Conservation (phyloP, 306 rosid genomes). For the Astragalus glycyphyllos region DNA sequence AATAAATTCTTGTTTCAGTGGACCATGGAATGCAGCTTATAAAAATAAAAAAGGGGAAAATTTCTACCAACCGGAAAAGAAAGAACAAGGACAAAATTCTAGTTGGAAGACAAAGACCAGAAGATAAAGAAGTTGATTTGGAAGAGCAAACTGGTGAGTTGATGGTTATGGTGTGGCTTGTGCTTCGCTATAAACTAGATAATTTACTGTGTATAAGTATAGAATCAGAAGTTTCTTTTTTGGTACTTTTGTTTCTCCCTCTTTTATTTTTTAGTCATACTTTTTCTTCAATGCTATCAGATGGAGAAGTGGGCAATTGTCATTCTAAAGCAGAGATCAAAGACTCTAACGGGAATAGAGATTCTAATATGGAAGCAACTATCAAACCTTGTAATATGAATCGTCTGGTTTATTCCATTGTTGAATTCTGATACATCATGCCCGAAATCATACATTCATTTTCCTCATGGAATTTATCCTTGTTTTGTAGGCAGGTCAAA, state of each 20-base stretch:
- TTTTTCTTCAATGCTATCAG: conserved; percentile 19
- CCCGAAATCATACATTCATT: conserved; percentile 21
- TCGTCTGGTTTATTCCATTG: neutral
- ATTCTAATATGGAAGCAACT: conserved; percentile 37
- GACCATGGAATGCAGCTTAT: conserved; percentile 37
- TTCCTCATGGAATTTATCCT: neutral
- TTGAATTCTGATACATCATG: conserved; percentile 14
- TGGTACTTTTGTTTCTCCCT: neutral
- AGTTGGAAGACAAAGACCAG: conserved; percentile 24
- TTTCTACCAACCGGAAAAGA: conserved; percentile 40
- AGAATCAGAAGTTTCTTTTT: neutral
- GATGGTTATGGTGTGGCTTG: neutral
- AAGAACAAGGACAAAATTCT: conserved; percentile 45
- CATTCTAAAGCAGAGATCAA: conserved; percentile 28
- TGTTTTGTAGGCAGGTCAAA: conserved; percentile 61
- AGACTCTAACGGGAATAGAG: conserved; percentile 21
- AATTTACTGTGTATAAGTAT: too few species aligned
- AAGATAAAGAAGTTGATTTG: conserved; percentile 42
- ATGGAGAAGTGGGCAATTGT: conserved; percentile 21
- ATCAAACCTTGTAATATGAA: conserved; percentile 27
- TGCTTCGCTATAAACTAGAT: too few species aligned
- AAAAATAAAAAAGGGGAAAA: conserved; percentile 39
- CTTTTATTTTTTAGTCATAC: neutral
- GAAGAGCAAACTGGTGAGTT: conserved; percentile 51
- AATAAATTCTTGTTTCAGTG: conserved; percentile 41